These are phyloP conservation scores for Allodekkera sacchari DNA, from an alignment of 805 yeast genomes.

Conservation along the genomic window DNA sequence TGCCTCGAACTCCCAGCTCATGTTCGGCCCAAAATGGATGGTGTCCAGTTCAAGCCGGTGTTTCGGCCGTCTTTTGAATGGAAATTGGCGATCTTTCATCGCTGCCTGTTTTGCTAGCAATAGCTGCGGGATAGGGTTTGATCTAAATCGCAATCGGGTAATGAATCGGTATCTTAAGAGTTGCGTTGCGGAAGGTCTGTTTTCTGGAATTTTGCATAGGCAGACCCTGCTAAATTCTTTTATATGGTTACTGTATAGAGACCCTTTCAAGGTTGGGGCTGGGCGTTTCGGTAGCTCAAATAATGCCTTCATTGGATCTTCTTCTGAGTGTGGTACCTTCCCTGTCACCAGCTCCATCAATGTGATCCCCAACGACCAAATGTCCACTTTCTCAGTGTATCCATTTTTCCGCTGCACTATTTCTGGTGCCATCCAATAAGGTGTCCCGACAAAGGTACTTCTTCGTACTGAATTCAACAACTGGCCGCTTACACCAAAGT, in stretches of 20 bases:
- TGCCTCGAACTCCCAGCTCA: conserved; percentile 19
- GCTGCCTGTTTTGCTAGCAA: conserved; percentile 29
- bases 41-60: conserved; percentile 22
- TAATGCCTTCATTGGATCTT: conserved; percentile 72
- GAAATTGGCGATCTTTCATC: conserved; percentile 19
- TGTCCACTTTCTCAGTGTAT: conserved; percentile 81
- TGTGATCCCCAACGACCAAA: conserved; percentile 95
- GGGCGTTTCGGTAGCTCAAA: conserved; percentile 57
- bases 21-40: conserved; percentile 16
- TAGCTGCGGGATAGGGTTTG: conserved; percentile 17
- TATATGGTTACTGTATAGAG: conserved; percentile 30
- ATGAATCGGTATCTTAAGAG: conserved; percentile 51
- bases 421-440: conserved; percentile 90
- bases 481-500: conserved; percentile 92
- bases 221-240: conserved; percentile 57
- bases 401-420: conserved; percentile 51
- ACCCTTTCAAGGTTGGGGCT: conserved; percentile 51
- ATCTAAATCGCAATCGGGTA: conserved; percentile 24
- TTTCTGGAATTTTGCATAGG: conserved; percentile 53
- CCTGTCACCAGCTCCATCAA: conserved; percentile 80
- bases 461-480: conserved; percentile 43
- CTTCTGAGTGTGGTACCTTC: conserved; percentile 65
- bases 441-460: conserved; percentile 51
- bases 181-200: conserved; percentile 53
- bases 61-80: conserved; percentile 30